A percentile compares a stretch with the other conserved stretches of the same genome.
phyloP scores from a whole-genome alignment of 2,329 filamentous ascomycete species.

The Xylariaceae sp. region DNA sequence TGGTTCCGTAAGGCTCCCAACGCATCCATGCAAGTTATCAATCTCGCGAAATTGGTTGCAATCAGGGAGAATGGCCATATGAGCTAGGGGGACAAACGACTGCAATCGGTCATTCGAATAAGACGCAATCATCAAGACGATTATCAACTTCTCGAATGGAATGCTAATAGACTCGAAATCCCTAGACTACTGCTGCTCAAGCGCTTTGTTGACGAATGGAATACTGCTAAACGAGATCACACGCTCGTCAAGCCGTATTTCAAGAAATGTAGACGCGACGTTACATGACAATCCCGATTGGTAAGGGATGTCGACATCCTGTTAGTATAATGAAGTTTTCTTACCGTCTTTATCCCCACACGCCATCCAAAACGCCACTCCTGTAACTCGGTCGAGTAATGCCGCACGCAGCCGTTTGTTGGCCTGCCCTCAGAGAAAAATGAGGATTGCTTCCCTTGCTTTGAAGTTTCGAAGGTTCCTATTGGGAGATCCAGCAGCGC shows the following conservation, averaged over 20 bases:
- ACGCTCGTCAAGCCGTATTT: conserved; percentile 1
- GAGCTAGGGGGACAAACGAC: not conserved
- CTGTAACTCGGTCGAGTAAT: conserved; percentile 11
- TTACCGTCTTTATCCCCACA: conserved; percentile 17
- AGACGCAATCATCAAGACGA: conserved; percentile 11
- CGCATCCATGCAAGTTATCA: conserved; percentile 15
- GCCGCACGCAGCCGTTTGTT: conserved; percentile 6
- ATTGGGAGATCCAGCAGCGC: conserved; percentile 25
- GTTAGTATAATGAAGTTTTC: too few species aligned
- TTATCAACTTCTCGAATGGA: not conserved
- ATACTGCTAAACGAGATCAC: not conserved
- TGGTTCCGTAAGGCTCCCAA: not conserved
- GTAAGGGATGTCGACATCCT: not conserved
- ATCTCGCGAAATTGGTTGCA: conserved; percentile 8
- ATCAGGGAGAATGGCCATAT: conserved; percentile 14
- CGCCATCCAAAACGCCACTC: conserved; percentile 17
- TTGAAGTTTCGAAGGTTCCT: conserved; percentile 8
- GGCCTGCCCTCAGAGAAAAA: not conserved
- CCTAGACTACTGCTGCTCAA: not conserved
- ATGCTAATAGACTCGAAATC: not conserved
- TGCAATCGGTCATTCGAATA: conserved; percentile 14
- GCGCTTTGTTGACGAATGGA: conserved; percentile 9
- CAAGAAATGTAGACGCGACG: conserved; percentile 24
- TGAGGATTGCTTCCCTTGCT: conserved; percentile 6
- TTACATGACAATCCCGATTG: conserved; percentile 22